phyloP scores from a whole-genome alignment of 352 stramenopile species.

The Pythium coloratum region DNA sequence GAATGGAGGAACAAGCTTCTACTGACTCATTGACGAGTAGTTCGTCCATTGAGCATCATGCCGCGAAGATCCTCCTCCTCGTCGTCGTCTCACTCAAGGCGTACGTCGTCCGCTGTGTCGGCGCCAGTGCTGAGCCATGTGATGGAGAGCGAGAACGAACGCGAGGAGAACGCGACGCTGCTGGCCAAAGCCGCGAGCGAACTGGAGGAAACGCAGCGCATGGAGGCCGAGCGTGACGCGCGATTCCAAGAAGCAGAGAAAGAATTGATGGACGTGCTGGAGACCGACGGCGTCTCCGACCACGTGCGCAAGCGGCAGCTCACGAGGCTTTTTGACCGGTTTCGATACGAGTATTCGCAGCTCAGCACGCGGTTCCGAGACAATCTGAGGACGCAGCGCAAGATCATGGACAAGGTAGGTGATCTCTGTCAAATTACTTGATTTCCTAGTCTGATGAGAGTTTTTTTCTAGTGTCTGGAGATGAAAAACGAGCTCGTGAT shows the following conservation, averaged over 20 bases:
- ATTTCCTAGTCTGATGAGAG: not conserved
- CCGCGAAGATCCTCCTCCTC: constrained; percentile 1
- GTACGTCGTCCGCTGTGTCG: constrained; percentile 7
- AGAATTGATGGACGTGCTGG: constrained; percentile 51
- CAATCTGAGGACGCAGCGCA: constrained; percentile 47
- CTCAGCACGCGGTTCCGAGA: constrained; percentile 57
- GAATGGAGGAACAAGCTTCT: not conserved
- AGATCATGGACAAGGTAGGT: constrained; percentile 58
- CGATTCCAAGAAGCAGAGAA: constrained; percentile 48
- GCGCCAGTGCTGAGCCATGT: constrained; percentile 5
- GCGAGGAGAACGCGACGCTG: constrained; percentile 6
- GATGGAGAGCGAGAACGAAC: constrained; percentile 19
- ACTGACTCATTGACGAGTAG: not conserved
- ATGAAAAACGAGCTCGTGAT: constrained; percentile 73
- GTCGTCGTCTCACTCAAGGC: constrained; percentile 7
- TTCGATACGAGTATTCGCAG: constrained; percentile 60
- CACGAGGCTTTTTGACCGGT: constrained; percentile 67
- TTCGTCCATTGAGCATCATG: not conserved
- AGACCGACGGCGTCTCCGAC: constrained; percentile 46
- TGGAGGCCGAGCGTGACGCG: constrained; percentile 14
- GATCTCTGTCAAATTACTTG: not conserved
- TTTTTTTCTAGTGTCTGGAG: constrained; percentile 41
- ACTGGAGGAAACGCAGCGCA: constrained; percentile 5
- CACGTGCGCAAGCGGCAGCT: constrained; percentile 57
- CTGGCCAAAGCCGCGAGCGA: constrained; percentile 6